Conservation (phyloP, 2,329 filamentous ascomycete species). For the Capronia epimyces region DNA sequence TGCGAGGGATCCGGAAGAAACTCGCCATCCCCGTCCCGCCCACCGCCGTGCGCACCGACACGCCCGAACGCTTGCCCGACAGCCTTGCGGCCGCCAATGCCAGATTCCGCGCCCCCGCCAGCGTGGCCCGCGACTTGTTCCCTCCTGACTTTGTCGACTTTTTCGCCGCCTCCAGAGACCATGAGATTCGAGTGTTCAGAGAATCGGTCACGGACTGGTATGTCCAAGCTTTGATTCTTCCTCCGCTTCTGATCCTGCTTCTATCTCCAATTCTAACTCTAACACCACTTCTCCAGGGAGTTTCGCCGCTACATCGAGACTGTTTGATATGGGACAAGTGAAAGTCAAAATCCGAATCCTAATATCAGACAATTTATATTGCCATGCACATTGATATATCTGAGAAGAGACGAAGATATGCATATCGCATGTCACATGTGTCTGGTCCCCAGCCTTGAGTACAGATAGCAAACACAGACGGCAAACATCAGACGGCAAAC, state of each 20-base stretch:
- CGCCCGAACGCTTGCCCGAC: conserved; percentile 72
- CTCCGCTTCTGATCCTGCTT: neutral
- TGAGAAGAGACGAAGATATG: no score
- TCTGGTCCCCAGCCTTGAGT: no score
- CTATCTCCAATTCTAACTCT: no score
- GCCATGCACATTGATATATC: no score
- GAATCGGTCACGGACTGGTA: conserved; percentile 82
- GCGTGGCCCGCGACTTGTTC: conserved; percentile 88
- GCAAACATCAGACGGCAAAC: no score
- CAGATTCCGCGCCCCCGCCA: conserved; percentile 67
- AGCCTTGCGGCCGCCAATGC: conserved; percentile 75
- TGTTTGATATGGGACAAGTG: no score
- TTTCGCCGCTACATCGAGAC: conserved; percentile 36
- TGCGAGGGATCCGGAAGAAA: conserved; percentile 86
- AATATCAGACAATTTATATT: no score
- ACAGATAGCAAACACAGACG: no score
- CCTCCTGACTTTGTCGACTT: conserved; percentile 93
- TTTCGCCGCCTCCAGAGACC: conserved; percentile 84
- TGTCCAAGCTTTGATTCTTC: neutral
- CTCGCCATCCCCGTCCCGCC: conserved; percentile 74
- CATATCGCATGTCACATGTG: no score
- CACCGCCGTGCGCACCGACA: conserved; percentile 74
- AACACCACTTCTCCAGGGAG: no score
- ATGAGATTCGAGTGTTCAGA: conserved; percentile 87
- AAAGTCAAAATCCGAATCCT: no score